Conservation (phyloP, 768 basidiomycete species). For the Tricholoma saponaceum region DNA sequence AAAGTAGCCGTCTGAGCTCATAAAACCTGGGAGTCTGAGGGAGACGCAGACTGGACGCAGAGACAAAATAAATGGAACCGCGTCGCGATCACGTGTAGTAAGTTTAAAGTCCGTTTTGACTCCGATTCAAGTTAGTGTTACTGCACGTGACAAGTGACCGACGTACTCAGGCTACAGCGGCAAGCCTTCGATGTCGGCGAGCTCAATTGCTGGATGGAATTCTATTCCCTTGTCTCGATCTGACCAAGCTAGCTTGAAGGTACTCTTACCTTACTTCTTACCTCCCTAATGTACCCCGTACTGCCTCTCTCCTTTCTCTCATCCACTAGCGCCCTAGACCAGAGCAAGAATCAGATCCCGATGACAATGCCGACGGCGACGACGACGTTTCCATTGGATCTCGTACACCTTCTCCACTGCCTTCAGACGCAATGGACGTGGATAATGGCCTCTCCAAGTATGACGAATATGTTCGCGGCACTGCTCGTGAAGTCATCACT, state of each 20-base stretch:
- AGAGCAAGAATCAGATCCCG: conserved; percentile 47
- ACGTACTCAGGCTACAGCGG: too few species aligned
- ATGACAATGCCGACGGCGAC: conserved; percentile 49
- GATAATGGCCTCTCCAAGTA: conserved; percentile 51
- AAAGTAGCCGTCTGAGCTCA: conserved; percentile 81
- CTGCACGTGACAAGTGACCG: not conserved
- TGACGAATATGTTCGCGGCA: conserved; percentile 55
- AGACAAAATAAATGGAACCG: not conserved
- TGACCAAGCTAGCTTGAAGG: conserved; percentile 45
- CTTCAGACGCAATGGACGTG: conserved; percentile 46
- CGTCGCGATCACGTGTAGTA: conserved; percentile 20
- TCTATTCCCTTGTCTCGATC: conserved; percentile 49
- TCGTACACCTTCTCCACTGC: conserved; percentile 68
- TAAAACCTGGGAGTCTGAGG: conserved; percentile 19
- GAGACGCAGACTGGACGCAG: not conserved
- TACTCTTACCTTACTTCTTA: conserved; percentile 54
- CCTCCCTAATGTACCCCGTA: conserved; percentile 40
- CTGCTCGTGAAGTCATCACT: conserved; percentile 64
- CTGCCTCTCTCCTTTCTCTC: conserved; percentile 51
- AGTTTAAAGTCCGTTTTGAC: not conserved
- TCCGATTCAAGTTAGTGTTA: not conserved
- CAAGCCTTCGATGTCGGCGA: conserved; percentile 57
- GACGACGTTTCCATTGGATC: conserved; percentile 74
- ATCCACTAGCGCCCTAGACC: conserved; percentile 60
- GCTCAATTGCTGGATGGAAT: conserved; percentile 69